Evolutionary conservation across 2,329 filamentous ascomycete species (phyloP), one percentile per base, ranked within the genome.

Genomic region (Xylaria multiplex): DNA sequence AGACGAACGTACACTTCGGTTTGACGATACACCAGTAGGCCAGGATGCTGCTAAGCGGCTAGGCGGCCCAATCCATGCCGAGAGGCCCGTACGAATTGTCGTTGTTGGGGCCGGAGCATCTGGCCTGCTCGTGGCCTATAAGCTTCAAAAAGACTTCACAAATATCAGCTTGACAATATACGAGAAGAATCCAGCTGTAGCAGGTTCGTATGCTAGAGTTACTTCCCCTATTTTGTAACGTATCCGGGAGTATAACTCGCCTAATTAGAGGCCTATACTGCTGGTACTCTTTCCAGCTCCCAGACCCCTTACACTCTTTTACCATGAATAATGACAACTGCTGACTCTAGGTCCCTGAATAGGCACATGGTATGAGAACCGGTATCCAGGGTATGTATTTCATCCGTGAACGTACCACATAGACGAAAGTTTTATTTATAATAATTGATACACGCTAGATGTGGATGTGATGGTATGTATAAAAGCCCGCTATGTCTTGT

Each of bases 281-380:
- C 32, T 35, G 32, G 32, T 35, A 35, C 32, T 35, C 32, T 11
- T 7, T 7, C 6, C 2, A 40, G 13, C 37, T 40, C 37, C 37
- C 5, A 40, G 11, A 3, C 4, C 5, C 37, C 37, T 40, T 40
- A 5, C 3, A 5, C 3, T 40, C 11, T 11, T 40, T 40, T 13
- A 40, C 9, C 13, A 40, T 14, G 11, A 40, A 14, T 40, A 40
- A 14, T 40, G 14, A 3, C 9, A 40, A 14, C 4, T 40, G 9
- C 37, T 40, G 37, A 40, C 37, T 14, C 37, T 5, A 14, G 9
- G 13, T 35, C 11, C 5, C 4, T 5, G 4, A 40, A 40, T 14
- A 40, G 37, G 84, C 5, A 85, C 84, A 2, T 86, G 84, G 84
- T 83, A 75, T 48, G 84, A 85, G 71, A 86, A 86, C 72, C 76